Conservation (phyloP, 768 basidiomycete genomes). For the Suillus decipiens region DNA sequence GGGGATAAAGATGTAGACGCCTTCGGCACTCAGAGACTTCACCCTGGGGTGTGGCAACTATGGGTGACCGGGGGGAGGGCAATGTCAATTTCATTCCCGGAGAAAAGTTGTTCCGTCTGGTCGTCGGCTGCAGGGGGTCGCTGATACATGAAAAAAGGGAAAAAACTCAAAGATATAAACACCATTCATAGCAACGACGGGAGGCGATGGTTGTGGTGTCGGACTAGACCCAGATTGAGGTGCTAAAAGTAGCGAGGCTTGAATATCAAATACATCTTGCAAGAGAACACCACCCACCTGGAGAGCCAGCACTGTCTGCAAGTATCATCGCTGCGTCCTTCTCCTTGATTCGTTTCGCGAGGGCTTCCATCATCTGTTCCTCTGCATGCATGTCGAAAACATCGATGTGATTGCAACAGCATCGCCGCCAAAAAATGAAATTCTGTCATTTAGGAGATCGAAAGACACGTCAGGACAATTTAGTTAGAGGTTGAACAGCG, state of each 20-base stretch:
- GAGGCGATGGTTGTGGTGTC: not conserved
- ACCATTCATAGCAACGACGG: not conserved
- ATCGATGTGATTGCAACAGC: constrained; percentile 27
- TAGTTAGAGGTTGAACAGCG: constrained; percentile 36
- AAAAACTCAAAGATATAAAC: not conserved
- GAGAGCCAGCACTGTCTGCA: not conserved
- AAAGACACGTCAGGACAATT: constrained; percentile 36
- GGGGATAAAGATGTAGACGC: not conserved
- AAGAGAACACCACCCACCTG: not conserved
- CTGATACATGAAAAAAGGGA: not conserved
- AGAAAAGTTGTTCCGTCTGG: constrained; percentile 1
- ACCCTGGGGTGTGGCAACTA: not conserved
- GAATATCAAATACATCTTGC: not conserved
- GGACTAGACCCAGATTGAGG: not conserved
- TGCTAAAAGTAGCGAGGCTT: not conserved
- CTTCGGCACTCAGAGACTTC: not conserved
- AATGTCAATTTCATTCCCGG: constrained; percentile 4
- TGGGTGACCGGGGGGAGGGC: not conserved
- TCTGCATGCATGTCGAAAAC: constrained; percentile 28
- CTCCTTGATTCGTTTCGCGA: constrained; percentile 15
- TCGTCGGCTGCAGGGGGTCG: not conserved
- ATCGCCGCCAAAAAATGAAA: constrained; percentile 35
- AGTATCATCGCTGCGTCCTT: constrained; percentile 6
- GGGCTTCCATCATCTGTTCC: constrained; percentile 16
- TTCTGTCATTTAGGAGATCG: constrained; percentile 37